phyloP scores from a whole-genome alignment of 2,329 filamentous ascomycete genomes.

The Endoconidiophora polonica region DNA sequence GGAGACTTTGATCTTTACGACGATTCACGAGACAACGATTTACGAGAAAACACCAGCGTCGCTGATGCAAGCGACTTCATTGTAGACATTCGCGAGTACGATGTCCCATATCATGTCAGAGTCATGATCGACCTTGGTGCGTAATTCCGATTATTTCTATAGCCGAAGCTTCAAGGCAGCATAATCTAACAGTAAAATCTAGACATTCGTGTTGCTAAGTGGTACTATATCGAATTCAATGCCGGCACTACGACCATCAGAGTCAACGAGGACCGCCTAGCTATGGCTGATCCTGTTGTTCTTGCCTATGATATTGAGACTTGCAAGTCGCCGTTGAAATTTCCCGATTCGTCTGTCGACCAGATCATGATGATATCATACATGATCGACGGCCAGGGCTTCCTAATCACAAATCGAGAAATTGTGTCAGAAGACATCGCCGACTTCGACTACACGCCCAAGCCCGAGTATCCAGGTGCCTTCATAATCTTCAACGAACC shows the following conservation, averaged over 20 bases:
- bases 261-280: conserved; percentile 72
- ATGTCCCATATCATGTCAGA: conserved; percentile 97
- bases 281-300: conserved; percentile 88
- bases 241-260: conserved; percentile 73
- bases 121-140: conserved; percentile 86
- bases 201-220: conserved; percentile 93
- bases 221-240: conserved; percentile 91
- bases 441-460: conserved; percentile 97
- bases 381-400: conserved; percentile 98
- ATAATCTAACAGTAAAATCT: conserved; percentile 16
- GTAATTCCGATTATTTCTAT: background rate
- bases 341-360: conserved; percentile 84
- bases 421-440: conserved; percentile 95
- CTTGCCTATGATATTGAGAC: conserved; percentile 99
- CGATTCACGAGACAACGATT: conserved; percentile 63
- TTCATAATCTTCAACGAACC: conserved; percentile 99
- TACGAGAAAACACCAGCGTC: conserved; percentile 57
- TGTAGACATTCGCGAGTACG: conserved; percentile 96
- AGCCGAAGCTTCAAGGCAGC: background rate
- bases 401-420: conserved; percentile 92
- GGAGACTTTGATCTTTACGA: conserved; percentile 92
- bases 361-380: conserved; percentile 99
- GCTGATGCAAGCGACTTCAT: conserved; percentile 91
- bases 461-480: conserved; percentile 82
- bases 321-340: conserved; percentile 86